Conservation (phyloP, 1,284 basidiomycete genomes). For the Irpex sp. region DNA sequence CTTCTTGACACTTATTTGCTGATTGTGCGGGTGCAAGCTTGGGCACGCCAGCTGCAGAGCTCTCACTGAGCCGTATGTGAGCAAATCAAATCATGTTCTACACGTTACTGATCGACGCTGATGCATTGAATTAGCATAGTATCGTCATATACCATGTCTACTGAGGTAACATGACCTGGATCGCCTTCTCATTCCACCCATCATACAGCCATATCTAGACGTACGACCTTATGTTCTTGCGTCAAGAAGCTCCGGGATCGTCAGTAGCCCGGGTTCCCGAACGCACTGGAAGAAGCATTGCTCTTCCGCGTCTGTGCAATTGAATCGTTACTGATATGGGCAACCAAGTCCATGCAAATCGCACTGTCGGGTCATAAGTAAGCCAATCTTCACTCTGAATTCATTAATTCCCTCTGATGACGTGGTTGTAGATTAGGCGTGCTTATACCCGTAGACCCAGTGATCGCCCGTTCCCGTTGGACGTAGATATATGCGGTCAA, state of each 20-base stretch:
- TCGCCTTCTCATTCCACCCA: background rate
- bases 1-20: too few species aligned
- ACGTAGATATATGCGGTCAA: background rate
- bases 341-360: background rate
- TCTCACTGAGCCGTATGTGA: too few species aligned
- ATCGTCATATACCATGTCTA: background rate
- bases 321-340: background rate
- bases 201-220: too few species aligned
- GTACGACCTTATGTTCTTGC: background rate
- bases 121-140: too few species aligned
- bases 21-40: too few species aligned
- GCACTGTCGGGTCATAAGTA: background rate
- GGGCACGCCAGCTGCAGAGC: too few species aligned
- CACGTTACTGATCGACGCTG: too few species aligned
- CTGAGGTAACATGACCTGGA: background rate
- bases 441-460: background rate
- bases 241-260: background rate
- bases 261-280: background rate
- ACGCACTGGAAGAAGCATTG: background rate
- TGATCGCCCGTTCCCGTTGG: background rate
- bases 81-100: too few species aligned
- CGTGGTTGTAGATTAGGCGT: background rate
- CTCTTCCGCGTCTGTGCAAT: background rate
- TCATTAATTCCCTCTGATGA: too few species aligned
- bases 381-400: too few species aligned